phyloP scores from a whole-genome alignment of 371 early-diverging fungal species.

The Blakeslea trispora region DNA sequence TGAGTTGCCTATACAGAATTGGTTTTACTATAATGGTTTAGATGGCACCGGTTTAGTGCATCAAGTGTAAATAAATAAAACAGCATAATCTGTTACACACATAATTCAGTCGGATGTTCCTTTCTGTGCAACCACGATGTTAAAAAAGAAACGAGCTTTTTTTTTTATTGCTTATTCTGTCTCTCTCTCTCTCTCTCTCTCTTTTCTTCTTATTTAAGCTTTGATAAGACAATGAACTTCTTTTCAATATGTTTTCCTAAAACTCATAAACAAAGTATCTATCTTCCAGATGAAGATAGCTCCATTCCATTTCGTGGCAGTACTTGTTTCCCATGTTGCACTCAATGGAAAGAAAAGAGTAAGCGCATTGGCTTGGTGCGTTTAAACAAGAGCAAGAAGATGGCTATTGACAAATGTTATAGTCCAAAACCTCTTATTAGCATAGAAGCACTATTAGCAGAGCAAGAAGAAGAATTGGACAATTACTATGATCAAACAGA shows the following conservation, averaged over 20 bases:
- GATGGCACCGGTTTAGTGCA: constrained; percentile 29
- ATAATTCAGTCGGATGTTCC: not conserved
- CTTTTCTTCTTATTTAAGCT: not conserved
- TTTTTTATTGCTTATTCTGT: not conserved
- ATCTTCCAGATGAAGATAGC: not conserved
- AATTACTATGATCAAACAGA: constrained; percentile 18
- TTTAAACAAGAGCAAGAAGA: constrained; percentile 11
- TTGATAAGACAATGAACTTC: not conserved
- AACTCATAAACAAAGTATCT: not conserved
- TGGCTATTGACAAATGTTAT: too few relatives aligned
- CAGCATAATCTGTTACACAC: not conserved
- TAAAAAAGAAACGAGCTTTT: not conserved
- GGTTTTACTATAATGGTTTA: constrained; percentile 72
- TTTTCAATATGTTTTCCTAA: not conserved
- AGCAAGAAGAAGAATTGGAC: constrained; percentile 26
- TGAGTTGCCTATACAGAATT: constrained; percentile 81
- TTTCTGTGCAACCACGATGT: not conserved
- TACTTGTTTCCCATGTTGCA: constrained; percentile 10
- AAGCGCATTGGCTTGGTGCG: constrained; percentile 4
- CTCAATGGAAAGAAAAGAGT: not conserved
- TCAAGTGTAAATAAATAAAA: not conserved
- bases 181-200: too few relatives aligned
- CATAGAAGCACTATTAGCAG: constrained; percentile 13
- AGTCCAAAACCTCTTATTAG: constrained; percentile 17
- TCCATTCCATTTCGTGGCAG: not conserved